A percentile compares a stretch with the other conserved stretches of the same genome.
Conservation (phyloP, 2,329 filamentous ascomycete genomes). For the Alternaria arbusti region DNA sequence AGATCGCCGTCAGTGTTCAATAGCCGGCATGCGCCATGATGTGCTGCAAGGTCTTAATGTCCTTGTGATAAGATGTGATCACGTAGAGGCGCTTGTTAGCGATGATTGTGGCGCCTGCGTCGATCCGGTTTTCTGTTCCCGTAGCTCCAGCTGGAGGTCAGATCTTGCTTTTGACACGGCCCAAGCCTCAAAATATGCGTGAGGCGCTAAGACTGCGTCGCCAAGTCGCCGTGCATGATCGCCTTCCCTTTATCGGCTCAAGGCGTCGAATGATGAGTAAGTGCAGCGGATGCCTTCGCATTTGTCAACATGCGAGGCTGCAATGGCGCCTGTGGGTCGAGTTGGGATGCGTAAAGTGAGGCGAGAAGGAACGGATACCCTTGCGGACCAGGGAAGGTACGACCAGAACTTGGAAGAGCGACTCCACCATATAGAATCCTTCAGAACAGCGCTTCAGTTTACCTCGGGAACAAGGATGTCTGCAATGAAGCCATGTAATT, state of each 20-base stretch:
- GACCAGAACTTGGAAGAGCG: conserved; percentile 1
- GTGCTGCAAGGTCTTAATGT: conserved; percentile 14
- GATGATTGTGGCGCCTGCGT: conserved; percentile 9
- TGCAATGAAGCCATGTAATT: conserved; percentile 24
- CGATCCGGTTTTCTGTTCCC: conserved; percentile 15
- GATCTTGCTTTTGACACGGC: conserved; percentile 8
- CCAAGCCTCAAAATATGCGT: conserved; percentile 7
- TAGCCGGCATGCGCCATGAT: conserved; percentile 14
- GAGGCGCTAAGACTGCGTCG: conserved; percentile 5
- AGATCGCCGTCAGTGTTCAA: conserved; percentile 22
- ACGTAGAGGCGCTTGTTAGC: conserved; percentile 5
- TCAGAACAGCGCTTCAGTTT: conserved; percentile 1
- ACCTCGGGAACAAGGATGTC: conserved; percentile 1
- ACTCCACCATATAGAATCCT: conserved; percentile 13
- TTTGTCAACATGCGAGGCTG: conserved; percentile 21
- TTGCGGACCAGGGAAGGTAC: conserved; percentile 5
- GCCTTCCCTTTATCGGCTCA: conserved; percentile 1
- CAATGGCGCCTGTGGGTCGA: conserved; percentile 8
- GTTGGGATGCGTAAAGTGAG: conserved; percentile 16
- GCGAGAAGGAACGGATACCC: conserved; percentile 18
- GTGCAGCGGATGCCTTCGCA: conserved; percentile 1
- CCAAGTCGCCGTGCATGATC: conserved; percentile 11
- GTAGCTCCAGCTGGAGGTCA: conserved; percentile 15
- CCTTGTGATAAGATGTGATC: conserved; percentile 15
- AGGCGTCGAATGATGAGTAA: conserved; percentile 1